Conservation (phyloP, 2,329 filamentous ascomycete genomes). For the Colletotrichum eremochloae region DNA sequence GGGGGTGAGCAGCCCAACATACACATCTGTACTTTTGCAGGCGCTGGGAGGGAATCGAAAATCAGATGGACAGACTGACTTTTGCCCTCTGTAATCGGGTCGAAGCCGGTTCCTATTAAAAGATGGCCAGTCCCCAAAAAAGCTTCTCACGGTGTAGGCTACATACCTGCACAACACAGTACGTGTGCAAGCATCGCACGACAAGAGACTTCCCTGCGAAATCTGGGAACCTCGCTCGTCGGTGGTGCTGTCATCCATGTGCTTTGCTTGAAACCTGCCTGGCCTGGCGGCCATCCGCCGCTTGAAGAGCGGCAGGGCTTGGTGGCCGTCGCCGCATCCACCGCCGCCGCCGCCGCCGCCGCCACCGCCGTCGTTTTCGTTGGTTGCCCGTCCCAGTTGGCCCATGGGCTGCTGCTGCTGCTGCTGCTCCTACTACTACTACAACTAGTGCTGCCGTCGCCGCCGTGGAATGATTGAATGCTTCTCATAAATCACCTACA, state of each 20-base stretch:
- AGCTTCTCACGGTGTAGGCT: neutral
- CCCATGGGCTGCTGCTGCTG: neutral
- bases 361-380: neutral
- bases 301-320: neutral
- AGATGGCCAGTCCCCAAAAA: constrained; percentile 2
- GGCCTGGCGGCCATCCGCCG: neutral
- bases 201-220: neutral
- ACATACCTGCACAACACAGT: neutral
- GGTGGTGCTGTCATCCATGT: neutral
- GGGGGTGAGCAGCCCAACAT: neutral
- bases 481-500: neutral
- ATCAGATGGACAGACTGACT: constrained; percentile 34
- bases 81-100: constrained; percentile 22
- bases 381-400: neutral
- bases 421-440: too few species aligned
- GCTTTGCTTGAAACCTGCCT: neutral
- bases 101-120: constrained; percentile 27
- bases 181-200: neutral
- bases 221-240: neutral
- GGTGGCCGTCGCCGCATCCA: neutral
- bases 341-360: neutral
- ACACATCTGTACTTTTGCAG: neutral
- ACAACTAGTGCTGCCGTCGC: neutral
- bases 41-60: neutral
- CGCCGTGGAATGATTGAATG: neutral